A percentile compares a stretch with the other conserved stretches of the same genome.
These are phyloP conservation scores for Eremothecium gossypii DNA, from an alignment of 1,139 yeast species.

Conservation along the genomic window DNA sequence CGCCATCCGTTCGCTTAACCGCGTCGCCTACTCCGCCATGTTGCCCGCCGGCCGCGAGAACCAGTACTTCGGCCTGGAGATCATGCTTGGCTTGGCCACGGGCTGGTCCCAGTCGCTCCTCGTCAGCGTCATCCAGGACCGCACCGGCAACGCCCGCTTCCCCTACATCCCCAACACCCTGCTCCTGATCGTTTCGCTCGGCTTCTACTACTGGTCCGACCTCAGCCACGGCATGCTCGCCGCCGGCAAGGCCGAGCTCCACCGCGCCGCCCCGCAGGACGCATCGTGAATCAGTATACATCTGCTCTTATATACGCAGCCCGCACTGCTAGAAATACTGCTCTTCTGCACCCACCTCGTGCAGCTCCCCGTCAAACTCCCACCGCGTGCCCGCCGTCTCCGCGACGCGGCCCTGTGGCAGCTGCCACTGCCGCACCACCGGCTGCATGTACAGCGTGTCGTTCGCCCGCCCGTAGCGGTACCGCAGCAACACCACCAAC, in stretches of 20 bases:
- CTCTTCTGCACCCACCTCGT: slow-evolving; percentile 3
- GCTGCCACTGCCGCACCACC: slow-evolving; percentile 10
- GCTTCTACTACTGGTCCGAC: slow-evolving; percentile 30
- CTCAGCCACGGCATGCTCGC: slow-evolving; percentile 31
- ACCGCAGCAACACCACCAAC: slow-evolving; percentile 18
- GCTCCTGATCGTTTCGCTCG: slow-evolving; percentile 28
- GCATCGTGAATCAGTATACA: no score
- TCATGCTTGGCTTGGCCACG: slow-evolving; percentile 37
- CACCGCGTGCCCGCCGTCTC: slow-evolving; percentile 17
- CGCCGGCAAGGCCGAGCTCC: slow-evolving; percentile 8
- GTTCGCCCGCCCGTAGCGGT: slow-evolving; percentile 24
- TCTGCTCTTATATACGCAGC: no score
- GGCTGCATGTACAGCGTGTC: slow-evolving; percentile 22
- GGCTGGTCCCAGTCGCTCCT: slow-evolving; percentile 40
- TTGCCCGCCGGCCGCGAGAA: slow-evolving; percentile 40
- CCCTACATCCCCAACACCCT: slow-evolving; percentile 37
- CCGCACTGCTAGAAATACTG: slow-evolving; percentile 4
- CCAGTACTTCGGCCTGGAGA: slow-evolving; percentile 38
- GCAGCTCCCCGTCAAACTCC: slow-evolving; percentile 11
- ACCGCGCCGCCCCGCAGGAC: no score
- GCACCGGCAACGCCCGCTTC: slow-evolving; percentile 34
- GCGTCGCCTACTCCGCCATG: slow-evolving; percentile 35
- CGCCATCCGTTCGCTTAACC: slow-evolving; percentile 34
- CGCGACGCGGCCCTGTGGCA: slow-evolving; percentile 25
- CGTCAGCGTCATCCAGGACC: slow-evolving; percentile 37